phyloP scores from a whole-genome alignment of 169 alveolate genomes.

The Plasmodium vinckei region DNA sequence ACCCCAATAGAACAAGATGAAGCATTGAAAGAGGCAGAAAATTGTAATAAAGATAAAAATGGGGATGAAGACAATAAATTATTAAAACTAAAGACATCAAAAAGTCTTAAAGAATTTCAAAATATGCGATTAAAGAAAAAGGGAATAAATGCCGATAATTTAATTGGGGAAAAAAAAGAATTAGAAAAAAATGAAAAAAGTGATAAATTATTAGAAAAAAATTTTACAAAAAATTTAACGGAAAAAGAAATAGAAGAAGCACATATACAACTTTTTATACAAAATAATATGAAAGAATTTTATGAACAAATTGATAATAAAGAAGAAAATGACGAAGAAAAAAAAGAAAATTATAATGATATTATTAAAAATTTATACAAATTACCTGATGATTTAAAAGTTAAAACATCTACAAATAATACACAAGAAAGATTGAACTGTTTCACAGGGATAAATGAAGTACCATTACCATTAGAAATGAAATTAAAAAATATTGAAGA shows the following conservation, averaged over 20 bases:
- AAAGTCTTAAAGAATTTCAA: slow-evolving; percentile 53
- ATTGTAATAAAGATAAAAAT: background rate
- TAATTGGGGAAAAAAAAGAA: slow-evolving; percentile 22
- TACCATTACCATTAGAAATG: slow-evolving; percentile 50
- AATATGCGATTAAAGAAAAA: slow-evolving; percentile 56
- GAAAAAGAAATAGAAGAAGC: slow-evolving; percentile 75
- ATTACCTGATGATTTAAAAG: slow-evolving; percentile 56
- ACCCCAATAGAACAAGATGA: slow-evolving; percentile 51
- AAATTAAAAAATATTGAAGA: slow-evolving; percentile 72
- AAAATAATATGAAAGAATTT: slow-evolving; percentile 58
- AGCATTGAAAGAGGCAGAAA: slow-evolving; percentile 8
- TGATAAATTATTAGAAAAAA: slow-evolving; percentile 50
- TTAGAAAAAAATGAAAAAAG: slow-evolving; percentile 43
- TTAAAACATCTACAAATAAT: slow-evolving; percentile 18
- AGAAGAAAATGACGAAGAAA: background rate
- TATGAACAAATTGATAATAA: slow-evolving; percentile 26
- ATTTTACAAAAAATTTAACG: slow-evolving; percentile 63
- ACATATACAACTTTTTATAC: slow-evolving; percentile 53
- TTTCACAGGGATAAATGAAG: slow-evolving; percentile 65
- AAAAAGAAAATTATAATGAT: slow-evolving; percentile 1
- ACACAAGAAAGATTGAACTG: slow-evolving; percentile 49
- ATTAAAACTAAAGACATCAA: slow-evolving; percentile 44
- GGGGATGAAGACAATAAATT: slow-evolving; percentile 10
- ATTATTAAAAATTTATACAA: slow-evolving; percentile 34
- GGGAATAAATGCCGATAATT: slow-evolving; percentile 56